These are phyloP conservation scores for Circinella umbellata DNA, from an alignment of 371 early-diverging fungal genomes.

Conservation along the genomic window DNA sequence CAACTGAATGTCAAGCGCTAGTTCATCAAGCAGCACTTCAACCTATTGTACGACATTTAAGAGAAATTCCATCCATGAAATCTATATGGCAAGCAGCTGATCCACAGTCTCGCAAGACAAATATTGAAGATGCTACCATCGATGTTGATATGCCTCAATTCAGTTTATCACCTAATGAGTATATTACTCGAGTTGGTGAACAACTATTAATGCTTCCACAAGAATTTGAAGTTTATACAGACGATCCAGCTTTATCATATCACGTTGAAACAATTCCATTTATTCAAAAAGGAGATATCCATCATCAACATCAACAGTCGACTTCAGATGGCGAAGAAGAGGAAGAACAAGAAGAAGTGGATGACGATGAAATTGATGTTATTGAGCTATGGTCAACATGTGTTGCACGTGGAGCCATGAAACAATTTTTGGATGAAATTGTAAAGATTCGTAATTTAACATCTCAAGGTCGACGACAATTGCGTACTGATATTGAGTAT, in stretches of 20 bases:
- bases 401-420: slow-evolving; percentile 63
- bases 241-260: slow-evolving; percentile 59
- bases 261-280: slow-evolving; percentile 63
- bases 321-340: slow-evolving; percentile 4
- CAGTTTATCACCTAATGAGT: slow-evolving; percentile 65
- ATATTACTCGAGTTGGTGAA: slow-evolving; percentile 74
- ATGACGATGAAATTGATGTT: slow-evolving; percentile 42
- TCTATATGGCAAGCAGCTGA: slow-evolving; percentile 34
- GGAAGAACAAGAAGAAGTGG: slow-evolving; percentile 21
- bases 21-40: slow-evolving; percentile 64
- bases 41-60: slow-evolving; percentile 55
- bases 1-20: slow-evolving; percentile 55
- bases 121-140: slow-evolving; percentile 19
- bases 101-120: slow-evolving; percentile 23
- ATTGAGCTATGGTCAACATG: slow-evolving; percentile 74
- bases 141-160: slow-evolving; percentile 57
- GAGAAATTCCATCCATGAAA: slow-evolving; percentile 45
- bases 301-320: background rate
- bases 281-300: slow-evolving; percentile 9
- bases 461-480: slow-evolving; percentile 56
- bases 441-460: slow-evolving; percentile 42
- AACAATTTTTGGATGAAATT: slow-evolving; percentile 44
- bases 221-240: slow-evolving; percentile 70
- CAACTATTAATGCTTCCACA: slow-evolving; percentile 71
- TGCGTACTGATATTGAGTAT: slow-evolving; percentile 67